Percentiles rank a stretch among this genome's conserved stretches.
phyloP scores from a whole-genome alignment of 1,284 basidiomycete genomes.

The Entoloma clypeatum region DNA sequence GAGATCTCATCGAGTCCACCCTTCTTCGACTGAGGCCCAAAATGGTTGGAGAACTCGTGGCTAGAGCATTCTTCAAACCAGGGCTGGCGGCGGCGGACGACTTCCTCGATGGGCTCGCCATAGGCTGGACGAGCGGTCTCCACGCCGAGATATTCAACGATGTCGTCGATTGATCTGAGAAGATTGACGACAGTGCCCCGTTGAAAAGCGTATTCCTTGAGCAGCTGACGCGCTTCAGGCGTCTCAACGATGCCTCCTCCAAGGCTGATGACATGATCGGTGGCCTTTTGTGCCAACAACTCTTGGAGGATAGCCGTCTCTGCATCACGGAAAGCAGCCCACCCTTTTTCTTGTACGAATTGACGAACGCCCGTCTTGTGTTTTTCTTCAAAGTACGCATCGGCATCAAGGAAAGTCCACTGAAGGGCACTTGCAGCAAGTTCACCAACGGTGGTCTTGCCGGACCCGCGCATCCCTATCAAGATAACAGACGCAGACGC shows the following conservation, averaged over 20 bases:
- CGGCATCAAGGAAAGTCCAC: slow-evolving; percentile 87
- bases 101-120: slow-evolving; percentile 80
- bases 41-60: slow-evolving; percentile 83
- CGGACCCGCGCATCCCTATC: slow-evolving; percentile 96
- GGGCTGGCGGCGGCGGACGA: slow-evolving; percentile 80
- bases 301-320: slow-evolving; percentile 47
- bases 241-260: slow-evolving; percentile 96
- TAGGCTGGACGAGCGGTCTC: slow-evolving; percentile 83
- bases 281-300: slow-evolving; percentile 53
- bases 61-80: slow-evolving; percentile 88
- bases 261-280: slow-evolving; percentile 81
- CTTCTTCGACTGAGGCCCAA: slow-evolving; percentile 35
- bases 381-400: slow-evolving; percentile 72
- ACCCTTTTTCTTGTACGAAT: slow-evolving; percentile 69
- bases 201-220: slow-evolving; percentile 64
- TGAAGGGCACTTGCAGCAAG: slow-evolving; percentile 73
- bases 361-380: slow-evolving; percentile 64
- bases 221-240: slow-evolving; percentile 63
- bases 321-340: slow-evolving; percentile 42
- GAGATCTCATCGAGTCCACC: slow-evolving; percentile 47
- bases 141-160: slow-evolving; percentile 67
- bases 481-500: slow-evolving; percentile 72
- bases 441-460: slow-evolving; percentile 88
- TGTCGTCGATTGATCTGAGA: slow-evolving; percentile 40
- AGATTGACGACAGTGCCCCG: slow-evolving; percentile 46